Base-by-base conservation (phyloP, 768 basidiomycete species). In the Amanita pallidorosea region DNA sequence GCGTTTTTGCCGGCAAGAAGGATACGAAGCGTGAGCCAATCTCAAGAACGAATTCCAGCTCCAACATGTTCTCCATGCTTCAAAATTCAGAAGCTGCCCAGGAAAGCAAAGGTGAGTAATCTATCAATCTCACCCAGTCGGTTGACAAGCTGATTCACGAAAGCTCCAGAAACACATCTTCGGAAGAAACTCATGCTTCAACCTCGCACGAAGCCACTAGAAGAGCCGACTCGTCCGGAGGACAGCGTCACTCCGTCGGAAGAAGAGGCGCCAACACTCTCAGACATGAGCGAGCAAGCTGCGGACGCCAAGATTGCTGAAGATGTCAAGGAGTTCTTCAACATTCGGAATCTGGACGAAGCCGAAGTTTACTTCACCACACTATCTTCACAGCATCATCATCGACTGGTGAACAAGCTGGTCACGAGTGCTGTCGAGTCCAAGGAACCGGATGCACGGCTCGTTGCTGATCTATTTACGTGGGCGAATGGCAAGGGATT, bases 21-120 rank as follows among this genome's bases (percentile, higher is more conserved):
- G 76, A 76, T 15, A 63, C 55, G 58, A 83, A 86, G 65, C 76
- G 84, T 6, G 83, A 86, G 56, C 77, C 88, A 3, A 65, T 95
- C 7, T 86, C 88, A 7, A 80, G 90, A 43, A 80, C 83, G n/a
- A 80, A 72, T 57, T 92, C 91, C 40, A 80, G 67, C 53, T 77
- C 80, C 44, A 93, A 92, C 66, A 91, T 91, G 83, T 92, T 92
- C 70, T 83, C 82, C 20, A 85, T 88, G 80, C 82, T 93, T 47
- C 76, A 56, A 79, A 83, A 62, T 73, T 71, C 55, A n/a, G 82
- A 84, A 56, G 74, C 78, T 34, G 68, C 71, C 0, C 68, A 70
- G 5, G 85, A 86, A 54, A 52, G 65, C 20, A 85, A 84, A 65
- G 64, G 80, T 62, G 79, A 60, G 33, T 51, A 18, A 36, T 34